Evolutionary conservation across 1,139 yeast species (phyloP).

Genomic region (Scheffersomyces parashehatae): DNA sequence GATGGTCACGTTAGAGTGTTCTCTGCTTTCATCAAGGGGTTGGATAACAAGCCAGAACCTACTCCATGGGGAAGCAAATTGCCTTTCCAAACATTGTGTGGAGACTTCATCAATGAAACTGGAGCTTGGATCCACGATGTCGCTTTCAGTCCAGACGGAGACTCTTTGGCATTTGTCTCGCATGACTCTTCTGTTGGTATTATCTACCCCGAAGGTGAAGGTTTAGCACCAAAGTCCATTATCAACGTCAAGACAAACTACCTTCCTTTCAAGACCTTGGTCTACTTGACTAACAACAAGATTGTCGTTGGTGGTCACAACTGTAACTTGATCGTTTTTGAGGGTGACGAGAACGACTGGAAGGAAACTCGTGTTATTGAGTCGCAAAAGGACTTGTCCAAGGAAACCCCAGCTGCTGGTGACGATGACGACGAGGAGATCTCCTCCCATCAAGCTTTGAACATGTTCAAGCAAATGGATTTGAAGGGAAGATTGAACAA

Average conservation of each 20-base stretch:
- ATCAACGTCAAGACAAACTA: constrained; percentile 63
- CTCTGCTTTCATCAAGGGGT: constrained; percentile 87
- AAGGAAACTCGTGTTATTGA: constrained; percentile 63
- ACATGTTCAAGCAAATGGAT: constrained; percentile 95
- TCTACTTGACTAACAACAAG: constrained; percentile 65
- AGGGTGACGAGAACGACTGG: constrained; percentile 75
- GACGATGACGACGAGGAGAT: constrained; percentile 59
- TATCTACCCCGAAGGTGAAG: constrained; percentile 76
- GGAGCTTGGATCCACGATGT: constrained; percentile 96
- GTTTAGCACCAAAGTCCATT: constrained; percentile 47
- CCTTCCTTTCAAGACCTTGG: constrained; percentile 77
- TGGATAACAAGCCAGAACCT: constrained; percentile 81
- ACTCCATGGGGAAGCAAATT: constrained; percentile 92
- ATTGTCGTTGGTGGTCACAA: constrained; percentile 91
- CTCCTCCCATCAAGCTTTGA: constrained; percentile 78
- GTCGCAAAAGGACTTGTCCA: constrained; percentile 44
- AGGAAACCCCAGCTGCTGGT: constrained; percentile 31
- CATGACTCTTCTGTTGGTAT: constrained; percentile 78
- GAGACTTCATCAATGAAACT: constrained; percentile 73
- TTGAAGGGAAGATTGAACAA: constrained; percentile 78
- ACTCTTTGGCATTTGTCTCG: constrained; percentile 74
- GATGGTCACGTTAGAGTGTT: constrained; percentile 95
- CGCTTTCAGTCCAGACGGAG: constrained; percentile 78
- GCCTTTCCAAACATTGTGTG: constrained; percentile 93
- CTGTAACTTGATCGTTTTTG: constrained; percentile 84